A percentile compares a stretch with the other conserved stretches of the same genome.
Evolutionary conservation across 129 eudicot genomes (phyloP).

Genomic region (Arctium minus): DNA sequence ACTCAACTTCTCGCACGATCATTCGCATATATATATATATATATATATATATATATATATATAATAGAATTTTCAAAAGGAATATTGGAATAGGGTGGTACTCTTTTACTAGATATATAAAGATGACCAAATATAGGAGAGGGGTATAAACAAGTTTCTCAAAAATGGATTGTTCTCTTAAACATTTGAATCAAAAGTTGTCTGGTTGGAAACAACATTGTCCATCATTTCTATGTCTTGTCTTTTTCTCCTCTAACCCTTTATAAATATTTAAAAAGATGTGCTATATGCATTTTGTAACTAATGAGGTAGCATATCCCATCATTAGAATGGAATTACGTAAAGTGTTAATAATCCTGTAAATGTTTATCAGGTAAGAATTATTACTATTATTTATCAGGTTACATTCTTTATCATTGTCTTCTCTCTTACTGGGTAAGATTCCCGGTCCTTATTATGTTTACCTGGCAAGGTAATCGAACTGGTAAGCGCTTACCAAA

Average conservation of each 20-base stretch:
- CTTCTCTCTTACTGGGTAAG: too few species aligned
- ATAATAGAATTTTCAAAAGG: conserved; percentile 10
- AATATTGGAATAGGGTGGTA: conserved; percentile 11
- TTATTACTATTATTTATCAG: too few species aligned
- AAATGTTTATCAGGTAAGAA: too few species aligned
- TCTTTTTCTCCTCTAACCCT: conserved; percentile 15
- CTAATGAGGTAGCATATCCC: too few species aligned
- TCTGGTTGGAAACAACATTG: conserved; percentile 23
- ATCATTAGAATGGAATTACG: too few species aligned
- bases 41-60: not conserved
- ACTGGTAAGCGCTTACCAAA: too few species aligned
- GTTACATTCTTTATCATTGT: too few species aligned
- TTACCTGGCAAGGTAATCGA: too few species aligned
- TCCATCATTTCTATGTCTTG: conserved; percentile 20
- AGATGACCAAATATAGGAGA: conserved; percentile 7
- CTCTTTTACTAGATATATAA: conserved; percentile 6
- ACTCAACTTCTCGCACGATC: too few species aligned
- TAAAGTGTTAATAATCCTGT: too few species aligned
- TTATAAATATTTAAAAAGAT: not conserved
- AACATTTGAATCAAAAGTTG: conserved; percentile 12
- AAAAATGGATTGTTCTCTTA: conserved; percentile 15
- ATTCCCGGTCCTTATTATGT: too few species aligned
- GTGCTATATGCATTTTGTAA: not conserved
- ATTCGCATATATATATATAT: too few species aligned
- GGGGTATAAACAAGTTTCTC: conserved; percentile 19